Evolutionary conservation across 176 grass and related monocot genomes (phyloP), one percentile per base, ranked within the genome.

Genomic region (bread wheat (Triticum aestivum)): DNA sequence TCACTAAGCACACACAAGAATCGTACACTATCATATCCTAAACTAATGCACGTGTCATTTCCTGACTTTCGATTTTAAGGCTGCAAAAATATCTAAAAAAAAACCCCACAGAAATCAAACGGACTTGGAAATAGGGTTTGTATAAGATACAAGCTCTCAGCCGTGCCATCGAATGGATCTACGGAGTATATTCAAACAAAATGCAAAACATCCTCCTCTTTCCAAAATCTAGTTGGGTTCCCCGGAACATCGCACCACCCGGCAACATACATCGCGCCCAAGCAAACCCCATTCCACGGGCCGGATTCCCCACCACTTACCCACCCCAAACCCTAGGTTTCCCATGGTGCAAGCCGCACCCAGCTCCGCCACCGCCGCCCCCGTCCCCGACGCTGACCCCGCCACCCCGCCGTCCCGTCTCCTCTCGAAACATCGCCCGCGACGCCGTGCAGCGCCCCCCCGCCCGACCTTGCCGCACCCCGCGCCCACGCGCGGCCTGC

Each of bases 351-450:
- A 63, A 39, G 63, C 65, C 49, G 71, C 61, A 17, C 78, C 83
- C 62, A 82, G 5, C 71, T 20, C 71, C 72, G 21, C 42, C 32
- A 51, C 47, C 59, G 11, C 37, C 38, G 12, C 24, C 26, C 41
- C 52, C 75, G 21, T 6, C 62, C 41, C 79, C 71, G 41, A 76
- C 79, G 52, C 65, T 56, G 72, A 32, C 44, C 65, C 52, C 73
- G 79, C 73, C 42, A 62, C 79, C 14, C 79, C 73, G 9, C 84
- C 89, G 32, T 73, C 89, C 34, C 89, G 89, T 34, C 84, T 90
- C 56, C 79, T 90, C 56, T 90, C 73, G 4, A 90, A 90, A 65
- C 79, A 87, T 21, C 84, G 79, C 56, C 89, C 89, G 6, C 89
- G 84, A 9, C 89, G 84, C 54, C 84, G 88, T 1, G 79, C 79